These are phyloP conservation scores for Suillus spraguei DNA, from an alignment of 768 basidiomycete genomes.

Conservation along the genomic window DNA sequence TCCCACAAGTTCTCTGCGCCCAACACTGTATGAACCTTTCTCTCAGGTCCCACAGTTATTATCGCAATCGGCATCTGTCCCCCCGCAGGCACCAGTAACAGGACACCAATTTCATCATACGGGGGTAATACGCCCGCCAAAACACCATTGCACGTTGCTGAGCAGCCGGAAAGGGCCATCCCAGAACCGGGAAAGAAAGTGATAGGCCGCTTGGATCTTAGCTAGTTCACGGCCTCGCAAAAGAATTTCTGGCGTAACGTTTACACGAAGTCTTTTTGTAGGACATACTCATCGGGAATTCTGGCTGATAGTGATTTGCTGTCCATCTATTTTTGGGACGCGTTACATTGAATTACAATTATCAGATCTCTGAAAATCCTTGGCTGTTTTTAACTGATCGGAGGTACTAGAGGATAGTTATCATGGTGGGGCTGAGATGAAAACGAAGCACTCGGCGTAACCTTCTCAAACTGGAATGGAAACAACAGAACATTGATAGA, in stretches of 20 bases:
- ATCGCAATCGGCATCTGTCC: constrained; percentile 18
- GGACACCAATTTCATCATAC: constrained; percentile 63
- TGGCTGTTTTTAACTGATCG: constrained; percentile 2
- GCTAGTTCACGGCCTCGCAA: constrained; percentile 15
- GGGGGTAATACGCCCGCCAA: constrained; percentile 55
- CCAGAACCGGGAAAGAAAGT: constrained; percentile 22
- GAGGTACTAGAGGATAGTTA: constrained; percentile 2
- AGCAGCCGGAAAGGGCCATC: constrained; percentile 12
- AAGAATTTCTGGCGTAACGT: constrained; percentile 1
- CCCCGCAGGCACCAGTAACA: constrained; percentile 35
- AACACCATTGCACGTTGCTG: constrained; percentile 25
- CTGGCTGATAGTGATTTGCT: constrained; percentile 5
- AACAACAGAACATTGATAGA: background rate
- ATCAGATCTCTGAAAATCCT: constrained; percentile 9
- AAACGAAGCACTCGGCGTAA: constrained; percentile 1
- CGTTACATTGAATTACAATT: constrained; percentile 6
- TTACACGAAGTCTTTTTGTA: constrained; percentile 2
- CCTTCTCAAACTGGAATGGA: constrained; percentile 1
- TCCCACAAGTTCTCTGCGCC: constrained; percentile 43
- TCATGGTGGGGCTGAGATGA: constrained; percentile 3
- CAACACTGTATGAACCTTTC: constrained; percentile 43
- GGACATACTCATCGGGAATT: constrained; percentile 5
- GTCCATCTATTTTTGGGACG: constrained; percentile 7
- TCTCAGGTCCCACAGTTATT: constrained; percentile 30
- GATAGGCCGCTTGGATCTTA: constrained; percentile 28